A percentile compares a stretch with the other conserved stretches of the same genome.
phyloP scores from a whole-genome alignment of 805 yeast genomes.

The Pichia eremophila region DNA sequence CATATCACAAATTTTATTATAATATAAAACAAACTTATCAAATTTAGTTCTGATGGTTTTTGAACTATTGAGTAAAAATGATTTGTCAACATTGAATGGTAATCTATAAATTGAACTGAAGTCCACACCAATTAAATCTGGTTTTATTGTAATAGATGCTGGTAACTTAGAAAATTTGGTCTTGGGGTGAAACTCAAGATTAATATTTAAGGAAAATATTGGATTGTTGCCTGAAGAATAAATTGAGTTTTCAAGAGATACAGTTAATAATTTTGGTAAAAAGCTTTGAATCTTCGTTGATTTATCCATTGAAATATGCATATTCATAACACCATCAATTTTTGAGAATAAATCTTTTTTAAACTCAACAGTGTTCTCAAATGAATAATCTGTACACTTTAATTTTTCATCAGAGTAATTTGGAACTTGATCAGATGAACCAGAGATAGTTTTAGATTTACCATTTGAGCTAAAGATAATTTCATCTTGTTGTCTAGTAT shows the following conservation, averaged over 20 bases:
- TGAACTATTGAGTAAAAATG: constrained; percentile 1
- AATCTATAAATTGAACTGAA: constrained; percentile 10
- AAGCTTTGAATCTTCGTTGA: background rate
- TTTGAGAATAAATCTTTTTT: constrained; percentile 9
- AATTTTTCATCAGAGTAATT: background rate
- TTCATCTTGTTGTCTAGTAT: constrained; percentile 6
- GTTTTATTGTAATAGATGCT: constrained; percentile 4
- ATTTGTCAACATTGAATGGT: constrained; percentile 14
- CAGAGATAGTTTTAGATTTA: background rate
- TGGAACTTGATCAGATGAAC: background rate
- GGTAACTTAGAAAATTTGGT: constrained; percentile 2
- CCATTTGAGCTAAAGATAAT: constrained; percentile 6
- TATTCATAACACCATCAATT: constrained; percentile 5
- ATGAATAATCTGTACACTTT: background rate
- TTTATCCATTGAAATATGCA: background rate
- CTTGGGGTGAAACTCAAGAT: background rate
- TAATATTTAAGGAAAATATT: background rate
- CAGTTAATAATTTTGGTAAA: constrained; percentile 1
- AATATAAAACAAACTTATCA: constrained; percentile 6
- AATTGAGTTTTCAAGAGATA: background rate
- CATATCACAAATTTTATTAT: constrained; percentile 2
- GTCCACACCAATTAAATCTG: constrained; percentile 9
- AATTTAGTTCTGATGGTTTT: background rate
- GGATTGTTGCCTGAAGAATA: background rate
- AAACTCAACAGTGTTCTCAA: background rate